Conservation (phyloP, 352 stramenopile species). For the Pythium rhizo-oryzae region DNA sequence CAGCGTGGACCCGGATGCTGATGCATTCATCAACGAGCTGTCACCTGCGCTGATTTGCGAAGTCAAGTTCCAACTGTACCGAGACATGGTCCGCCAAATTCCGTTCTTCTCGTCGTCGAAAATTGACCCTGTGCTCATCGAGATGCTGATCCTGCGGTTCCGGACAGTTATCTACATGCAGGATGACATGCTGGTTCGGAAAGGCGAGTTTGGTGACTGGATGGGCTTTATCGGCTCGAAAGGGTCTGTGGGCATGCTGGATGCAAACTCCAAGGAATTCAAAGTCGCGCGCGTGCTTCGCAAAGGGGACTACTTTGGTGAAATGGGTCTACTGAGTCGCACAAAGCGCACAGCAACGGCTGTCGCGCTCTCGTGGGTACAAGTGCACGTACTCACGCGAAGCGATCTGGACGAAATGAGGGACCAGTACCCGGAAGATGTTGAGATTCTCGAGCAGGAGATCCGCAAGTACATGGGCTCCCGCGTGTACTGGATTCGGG, state of each 20-base stretch:
- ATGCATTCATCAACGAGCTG: slow-evolving; percentile 81
- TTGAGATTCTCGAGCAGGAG: slow-evolving; percentile 45
- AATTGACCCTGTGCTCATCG: slow-evolving; percentile 66
- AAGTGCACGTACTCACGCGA: slow-evolving; percentile 69
- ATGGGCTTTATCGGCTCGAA: slow-evolving; percentile 85
- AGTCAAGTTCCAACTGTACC: slow-evolving; percentile 79
- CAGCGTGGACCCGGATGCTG: slow-evolving; percentile 60
- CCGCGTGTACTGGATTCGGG: slow-evolving; percentile 3
- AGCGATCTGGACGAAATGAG: slow-evolving; percentile 64
- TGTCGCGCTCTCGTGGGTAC: slow-evolving; percentile 71
- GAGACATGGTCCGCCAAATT: slow-evolving; percentile 80
- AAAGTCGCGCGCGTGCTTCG: slow-evolving; percentile 71
- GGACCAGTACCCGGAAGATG: slow-evolving; percentile 59
- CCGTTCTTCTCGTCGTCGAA: slow-evolving; percentile 68
- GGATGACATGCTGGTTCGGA: slow-evolving; percentile 77
- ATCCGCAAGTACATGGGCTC: slow-evolving; percentile 49
- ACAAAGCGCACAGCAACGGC: slow-evolving; percentile 64
- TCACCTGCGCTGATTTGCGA: slow-evolving; percentile 74
- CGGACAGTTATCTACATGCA: slow-evolving; percentile 82
- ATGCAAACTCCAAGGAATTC: slow-evolving; percentile 45
- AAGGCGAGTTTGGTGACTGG: slow-evolving; percentile 80
- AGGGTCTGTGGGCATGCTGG: slow-evolving; percentile 63
- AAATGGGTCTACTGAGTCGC: slow-evolving; percentile 66
- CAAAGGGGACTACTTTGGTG: slow-evolving; percentile 71
- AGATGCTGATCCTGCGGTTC: slow-evolving; percentile 74